phyloP scores from a whole-genome alignment of 352 stramenopile species.

The Phytophthora parvispora region DNA sequence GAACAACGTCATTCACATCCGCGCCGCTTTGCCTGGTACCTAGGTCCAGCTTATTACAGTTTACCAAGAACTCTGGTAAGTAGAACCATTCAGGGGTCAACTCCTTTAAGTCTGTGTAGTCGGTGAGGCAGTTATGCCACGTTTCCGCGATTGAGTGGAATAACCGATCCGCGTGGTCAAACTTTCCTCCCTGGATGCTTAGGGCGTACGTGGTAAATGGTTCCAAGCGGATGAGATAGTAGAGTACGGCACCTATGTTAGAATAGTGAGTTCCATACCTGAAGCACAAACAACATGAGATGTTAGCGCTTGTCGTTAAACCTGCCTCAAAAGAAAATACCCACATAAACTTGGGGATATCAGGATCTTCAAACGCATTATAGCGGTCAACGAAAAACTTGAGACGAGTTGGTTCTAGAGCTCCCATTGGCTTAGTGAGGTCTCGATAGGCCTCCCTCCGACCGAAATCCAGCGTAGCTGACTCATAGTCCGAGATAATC shows the following conservation, averaged over 20 bases:
- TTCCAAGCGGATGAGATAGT: conserved; percentile 99
- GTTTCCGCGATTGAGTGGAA: conserved; percentile 94
- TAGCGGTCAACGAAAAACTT: conserved; percentile 96
- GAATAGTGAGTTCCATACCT: conserved; percentile 93
- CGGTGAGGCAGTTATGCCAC: conserved; percentile 90
- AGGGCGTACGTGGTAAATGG: conserved; percentile 97
- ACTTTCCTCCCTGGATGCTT: conserved; percentile 96
- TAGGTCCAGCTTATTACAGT: conserved; percentile 88
- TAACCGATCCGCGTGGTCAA: conserved; percentile 94
- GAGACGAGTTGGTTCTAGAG: conserved; percentile 94
- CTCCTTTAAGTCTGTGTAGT: conserved; percentile 95
- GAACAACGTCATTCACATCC: conserved; percentile 93
- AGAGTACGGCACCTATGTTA: conserved; percentile 97
- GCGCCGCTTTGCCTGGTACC: conserved; percentile 86
- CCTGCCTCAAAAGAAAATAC: conserved; percentile 15
- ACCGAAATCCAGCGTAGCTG: conserved; percentile 68
- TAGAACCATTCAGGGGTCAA: conserved; percentile 97
- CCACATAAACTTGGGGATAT: conserved; percentile 92
- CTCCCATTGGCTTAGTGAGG: conserved; percentile 98
- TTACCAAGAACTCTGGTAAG: conserved; percentile 90
- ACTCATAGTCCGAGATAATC: conserved; percentile 92
- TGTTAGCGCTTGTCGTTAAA: conserved; percentile 2
- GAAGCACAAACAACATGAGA: conserved; percentile 4
- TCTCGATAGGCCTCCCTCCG: conserved; percentile 94
- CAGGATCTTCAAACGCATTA: conserved; percentile 88